phyloP scores from a whole-genome alignment of 2,329 filamentous ascomycete species.

The Nothophaeocryptopus gaeumannii region DNA sequence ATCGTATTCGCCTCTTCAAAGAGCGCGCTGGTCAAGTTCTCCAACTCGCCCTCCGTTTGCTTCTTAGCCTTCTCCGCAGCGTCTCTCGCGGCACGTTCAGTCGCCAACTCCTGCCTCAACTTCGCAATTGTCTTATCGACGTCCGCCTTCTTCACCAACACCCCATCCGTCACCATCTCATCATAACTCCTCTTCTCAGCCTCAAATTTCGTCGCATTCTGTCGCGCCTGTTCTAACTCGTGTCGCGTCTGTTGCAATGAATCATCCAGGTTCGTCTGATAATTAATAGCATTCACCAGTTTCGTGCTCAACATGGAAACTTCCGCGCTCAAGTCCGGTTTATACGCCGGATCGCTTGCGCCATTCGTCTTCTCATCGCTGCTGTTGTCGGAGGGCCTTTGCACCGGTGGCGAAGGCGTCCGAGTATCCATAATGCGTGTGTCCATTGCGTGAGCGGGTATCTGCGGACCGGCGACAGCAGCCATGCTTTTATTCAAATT shows the following conservation, averaged over 20 bases:
- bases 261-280: slow-evolving; percentile 89
- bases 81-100: slow-evolving; percentile 41
- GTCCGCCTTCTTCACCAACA: slow-evolving; percentile 71
- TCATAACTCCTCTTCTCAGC: slow-evolving; percentile 66
- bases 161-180: slow-evolving; percentile 66
- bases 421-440: slow-evolving; percentile 42
- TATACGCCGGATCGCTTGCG: slow-evolving; percentile 32
- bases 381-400: slow-evolving; percentile 10
- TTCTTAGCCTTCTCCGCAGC: slow-evolving; percentile 66
- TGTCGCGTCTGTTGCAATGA: slow-evolving; percentile 76
- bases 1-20: slow-evolving; percentile 99
- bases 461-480: slow-evolving; percentile 17
- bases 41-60: slow-evolving; percentile 86
- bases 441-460: slow-evolving; percentile 18
- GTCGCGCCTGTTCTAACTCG: slow-evolving; percentile 72
- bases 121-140: slow-evolving; percentile 57
- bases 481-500: slow-evolving; percentile 26
- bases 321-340: slow-evolving; percentile 67
- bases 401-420: slow-evolving; percentile 37
- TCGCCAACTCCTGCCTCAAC: slow-evolving; percentile 41
- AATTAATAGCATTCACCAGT: slow-evolving; percentile 94
- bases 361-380: slow-evolving; percentile 41
- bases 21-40: slow-evolving; percentile 84
- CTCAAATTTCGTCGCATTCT: slow-evolving; percentile 68
- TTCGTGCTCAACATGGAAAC: slow-evolving; percentile 91